Base-by-base conservation (phyloP, 2,329 filamentous ascomycete genomes). In the Diaporthe sp. region DNA sequence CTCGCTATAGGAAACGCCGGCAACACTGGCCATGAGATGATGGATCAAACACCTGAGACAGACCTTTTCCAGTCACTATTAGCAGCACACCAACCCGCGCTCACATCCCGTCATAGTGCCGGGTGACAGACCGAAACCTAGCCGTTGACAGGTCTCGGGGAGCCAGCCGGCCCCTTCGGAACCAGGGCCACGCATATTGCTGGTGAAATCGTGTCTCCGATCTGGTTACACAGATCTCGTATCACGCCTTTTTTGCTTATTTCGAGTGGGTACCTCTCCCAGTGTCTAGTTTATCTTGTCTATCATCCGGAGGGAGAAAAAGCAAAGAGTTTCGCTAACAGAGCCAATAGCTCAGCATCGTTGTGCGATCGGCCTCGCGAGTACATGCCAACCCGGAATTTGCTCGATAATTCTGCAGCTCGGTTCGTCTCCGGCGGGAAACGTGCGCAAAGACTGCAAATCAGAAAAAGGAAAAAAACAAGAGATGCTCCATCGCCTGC, bases 151-250 rank as follows among this genome's bases (percentile, higher is more conserved):
- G 49, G 65, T 55, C 31, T 39, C 65, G 34, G 65, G 46, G 65
- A 53, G 10, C 22, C 31, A 28, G 12, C 65, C 46, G 65, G 34
- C 4, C 61, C 2, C 34, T 22, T 39, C 31, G 28, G 28, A 55
- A 28, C 5, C 34, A 28, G 15, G n/a, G 13, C 65, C 46, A 51
- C 31, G 31, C n/a, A 70, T 7, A 42, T 19, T 55, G 31, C 3
- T 55, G 15, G 37, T 13, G 34, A 55, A 19, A 37, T 15, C 12
- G 7, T 55, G 49, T 70, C 49, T 70, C 34, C 46, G 65, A 70
- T 70, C 65, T 6, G n/a, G 49, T 70, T 51, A 55, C 65, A 70
- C 65, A 70, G 49, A 70, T 70, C 65, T 70, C 49, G 49, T 70
- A 70, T 55, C n/a, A 70, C 65, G 19, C 13, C 28, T 9, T 4